Conservation (phyloP, 225 moss, liverwort and hornwort genomes). For the Polytrichum formosum region DNA sequence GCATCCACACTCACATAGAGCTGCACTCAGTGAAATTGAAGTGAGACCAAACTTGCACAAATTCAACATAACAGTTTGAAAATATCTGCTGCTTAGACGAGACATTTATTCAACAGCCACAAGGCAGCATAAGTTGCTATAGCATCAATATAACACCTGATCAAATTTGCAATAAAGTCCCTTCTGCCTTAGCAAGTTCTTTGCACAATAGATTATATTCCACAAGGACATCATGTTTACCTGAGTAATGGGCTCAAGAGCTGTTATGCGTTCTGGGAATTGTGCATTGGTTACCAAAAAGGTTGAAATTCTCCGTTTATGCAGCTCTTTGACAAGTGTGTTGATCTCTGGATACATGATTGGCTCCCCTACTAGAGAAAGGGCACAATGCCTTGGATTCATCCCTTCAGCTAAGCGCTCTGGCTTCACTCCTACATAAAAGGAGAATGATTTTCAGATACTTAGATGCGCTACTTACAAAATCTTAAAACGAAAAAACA, state of each 20-base stretch:
- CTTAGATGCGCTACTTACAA: neutral
- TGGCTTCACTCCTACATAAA: conserved; percentile 73
- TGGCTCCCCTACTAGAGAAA: conserved; percentile 94
- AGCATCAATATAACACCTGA: no score
- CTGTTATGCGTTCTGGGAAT: conserved; percentile 82
- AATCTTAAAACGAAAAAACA: no score
- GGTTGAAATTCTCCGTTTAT: conserved; percentile 75
- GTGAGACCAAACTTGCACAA: conserved; percentile 3
- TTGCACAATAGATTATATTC: no score
- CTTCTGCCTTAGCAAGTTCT: no score
- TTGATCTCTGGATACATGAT: conserved; percentile 99
- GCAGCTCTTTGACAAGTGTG: conserved; percentile 83
- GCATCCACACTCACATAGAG: conserved; percentile 99
- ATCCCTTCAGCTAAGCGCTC: conserved; percentile 95
- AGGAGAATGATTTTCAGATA: conserved; percentile 11
- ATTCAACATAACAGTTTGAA: neutral
- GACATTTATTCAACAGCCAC: no score
- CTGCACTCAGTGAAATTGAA: conserved; percentile 38
- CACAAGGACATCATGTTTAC: conserved; percentile 17
- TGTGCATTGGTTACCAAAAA: conserved; percentile 98
- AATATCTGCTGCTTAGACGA: no score
- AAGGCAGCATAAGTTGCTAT: no score
- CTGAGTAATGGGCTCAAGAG: conserved; percentile 89
- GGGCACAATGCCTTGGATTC: conserved; percentile 92
- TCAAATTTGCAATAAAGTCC: no score